Conservation (phyloP, 169 alveolate genomes). For the Perkinsus marinus region DNA sequence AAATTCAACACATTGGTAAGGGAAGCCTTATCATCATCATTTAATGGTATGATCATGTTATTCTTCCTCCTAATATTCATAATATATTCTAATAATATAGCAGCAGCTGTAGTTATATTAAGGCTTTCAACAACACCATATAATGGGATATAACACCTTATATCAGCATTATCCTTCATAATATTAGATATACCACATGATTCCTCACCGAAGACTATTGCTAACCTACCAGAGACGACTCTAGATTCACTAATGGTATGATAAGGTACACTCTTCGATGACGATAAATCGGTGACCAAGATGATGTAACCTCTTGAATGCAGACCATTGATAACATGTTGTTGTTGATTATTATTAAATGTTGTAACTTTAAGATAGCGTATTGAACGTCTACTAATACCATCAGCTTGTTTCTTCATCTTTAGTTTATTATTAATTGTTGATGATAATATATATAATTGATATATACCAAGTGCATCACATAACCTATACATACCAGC, state of each 20-base stretch:
- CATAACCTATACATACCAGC: not conserved
- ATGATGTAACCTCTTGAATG: not conserved
- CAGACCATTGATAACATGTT: not conserved
- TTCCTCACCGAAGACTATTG: not conserved
- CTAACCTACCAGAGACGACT: not conserved
- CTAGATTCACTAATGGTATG: not conserved
- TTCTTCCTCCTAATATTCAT: not conserved
- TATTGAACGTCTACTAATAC: not conserved
- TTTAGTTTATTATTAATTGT: not conserved
- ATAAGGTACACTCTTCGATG: not conserved
- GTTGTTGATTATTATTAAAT: not conserved
- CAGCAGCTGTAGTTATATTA: not conserved
- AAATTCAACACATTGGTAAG: not conserved
- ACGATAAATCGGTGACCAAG: not conserved
- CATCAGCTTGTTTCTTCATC: not conserved
- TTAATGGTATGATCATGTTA: not conserved
- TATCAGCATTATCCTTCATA: not conserved
- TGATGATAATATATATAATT: not conserved
- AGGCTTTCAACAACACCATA: not conserved
- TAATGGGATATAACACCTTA: not conserved
- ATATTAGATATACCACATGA: not conserved
- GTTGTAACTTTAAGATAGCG: not conserved
- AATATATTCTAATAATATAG: not conserved
- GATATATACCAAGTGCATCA: not conserved
- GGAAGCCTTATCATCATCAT: not conserved